Conservation (phyloP, 129 eudicot genomes). For the Deinandra increscens region DNA sequence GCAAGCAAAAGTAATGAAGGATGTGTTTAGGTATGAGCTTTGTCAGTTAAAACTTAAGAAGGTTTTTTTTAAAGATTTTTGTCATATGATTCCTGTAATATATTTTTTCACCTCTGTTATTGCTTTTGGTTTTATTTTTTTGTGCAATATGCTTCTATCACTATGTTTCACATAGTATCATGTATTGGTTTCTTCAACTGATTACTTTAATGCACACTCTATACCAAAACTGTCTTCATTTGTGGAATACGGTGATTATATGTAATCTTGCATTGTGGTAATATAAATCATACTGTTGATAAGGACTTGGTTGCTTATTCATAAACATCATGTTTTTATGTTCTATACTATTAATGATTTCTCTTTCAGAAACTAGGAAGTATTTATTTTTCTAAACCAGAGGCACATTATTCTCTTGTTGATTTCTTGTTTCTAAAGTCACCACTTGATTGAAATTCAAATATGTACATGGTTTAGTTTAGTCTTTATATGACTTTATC, state of each 20-base stretch:
- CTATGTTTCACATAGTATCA: not conserved
- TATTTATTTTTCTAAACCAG: not conserved
- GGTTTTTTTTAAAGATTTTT: not conserved
- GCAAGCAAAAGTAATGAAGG: not conserved
- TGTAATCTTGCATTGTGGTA: not conserved
- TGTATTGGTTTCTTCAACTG: constrained; percentile 3
- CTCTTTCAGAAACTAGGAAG: not conserved
- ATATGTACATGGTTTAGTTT: not conserved
- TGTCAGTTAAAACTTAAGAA: not conserved
- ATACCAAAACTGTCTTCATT: not conserved
- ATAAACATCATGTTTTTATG: not conserved
- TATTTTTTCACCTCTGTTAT: not conserved
- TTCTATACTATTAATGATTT: not conserved
- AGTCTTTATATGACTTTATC: not conserved
- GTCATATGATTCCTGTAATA: not conserved
- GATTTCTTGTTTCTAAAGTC: not conserved
- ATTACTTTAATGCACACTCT: not conserved
- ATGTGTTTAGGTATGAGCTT: not conserved
- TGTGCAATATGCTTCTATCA: not conserved
- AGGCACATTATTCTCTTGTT: not conserved
- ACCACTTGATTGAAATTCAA: not conserved
- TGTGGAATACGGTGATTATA: not conserved
- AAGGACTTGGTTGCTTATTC: constrained; percentile 1
- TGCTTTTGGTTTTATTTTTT: not conserved
- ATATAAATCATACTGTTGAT: not conserved